Evolutionary conservation across 441 rosid genomes (phyloP).

Genomic region (Kokia cookei): DNA sequence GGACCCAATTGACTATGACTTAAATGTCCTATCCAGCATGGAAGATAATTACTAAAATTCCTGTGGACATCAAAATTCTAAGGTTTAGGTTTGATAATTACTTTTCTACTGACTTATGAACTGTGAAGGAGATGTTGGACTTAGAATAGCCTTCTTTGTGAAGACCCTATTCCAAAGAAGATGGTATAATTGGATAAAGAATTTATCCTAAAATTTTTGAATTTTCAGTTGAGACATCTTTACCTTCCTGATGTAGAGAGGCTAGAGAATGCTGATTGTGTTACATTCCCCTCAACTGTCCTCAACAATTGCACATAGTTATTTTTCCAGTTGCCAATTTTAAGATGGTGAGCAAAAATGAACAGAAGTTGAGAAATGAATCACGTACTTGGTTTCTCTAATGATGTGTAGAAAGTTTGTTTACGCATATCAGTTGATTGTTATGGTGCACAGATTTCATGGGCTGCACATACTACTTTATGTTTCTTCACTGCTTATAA

Average conservation of each 20-base stretch:
- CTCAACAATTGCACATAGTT: neutral
- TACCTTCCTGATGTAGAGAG: neutral
- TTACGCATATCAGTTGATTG: neutral
- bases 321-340: neutral
- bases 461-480: neutral
- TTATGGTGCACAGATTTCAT: neutral
- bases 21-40: neutral
- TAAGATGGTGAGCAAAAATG: neutral
- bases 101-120: neutral
- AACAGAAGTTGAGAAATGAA: neutral
- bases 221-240: neutral
- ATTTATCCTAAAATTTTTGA: neutral
- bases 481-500: neutral
- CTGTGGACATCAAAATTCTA: neutral
- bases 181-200: neutral
- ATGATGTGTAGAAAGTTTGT: neutral
- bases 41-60: neutral
- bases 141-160: neutral
- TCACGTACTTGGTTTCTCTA: neutral
- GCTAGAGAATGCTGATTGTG: neutral
- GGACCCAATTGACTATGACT: neutral
- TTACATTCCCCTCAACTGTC: neutral
- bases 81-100: neutral
- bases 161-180: neutral
- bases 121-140: neutral